These are phyloP conservation scores for Sporothrix curviconia DNA, from an alignment of 2,329 filamentous ascomycete genomes.

Conservation along the genomic window DNA sequence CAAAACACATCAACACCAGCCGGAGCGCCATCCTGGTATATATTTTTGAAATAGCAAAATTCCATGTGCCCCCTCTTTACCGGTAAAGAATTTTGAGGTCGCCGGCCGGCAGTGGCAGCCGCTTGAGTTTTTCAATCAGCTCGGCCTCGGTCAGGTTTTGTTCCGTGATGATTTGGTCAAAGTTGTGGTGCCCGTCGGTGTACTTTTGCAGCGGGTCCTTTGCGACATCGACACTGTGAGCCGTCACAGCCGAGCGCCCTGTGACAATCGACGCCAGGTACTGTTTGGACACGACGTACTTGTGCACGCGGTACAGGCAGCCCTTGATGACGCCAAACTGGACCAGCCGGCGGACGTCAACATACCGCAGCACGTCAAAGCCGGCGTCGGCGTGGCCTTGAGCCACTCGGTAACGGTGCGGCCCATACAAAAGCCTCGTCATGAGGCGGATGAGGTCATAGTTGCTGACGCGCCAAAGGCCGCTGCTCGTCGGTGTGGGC, in stretches of 20 bases:
- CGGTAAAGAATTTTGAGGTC: constrained; percentile 51
- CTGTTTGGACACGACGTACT: constrained; percentile 70
- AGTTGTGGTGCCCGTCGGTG: constrained; percentile 66
- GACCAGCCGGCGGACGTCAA: constrained; percentile 86
- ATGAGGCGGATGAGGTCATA: constrained; percentile 76
- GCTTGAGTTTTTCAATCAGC: constrained; percentile 62
- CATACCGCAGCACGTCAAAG: constrained; percentile 60
- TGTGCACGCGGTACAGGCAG: constrained; percentile 85
- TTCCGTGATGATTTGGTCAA: constrained; percentile 79
- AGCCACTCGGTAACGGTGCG: constrained; percentile 85
- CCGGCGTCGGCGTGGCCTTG: constrained; percentile 61
- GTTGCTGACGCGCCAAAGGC: constrained; percentile 39
- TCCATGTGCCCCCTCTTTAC: no score
- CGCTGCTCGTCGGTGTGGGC: no score
- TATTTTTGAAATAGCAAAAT: no score
- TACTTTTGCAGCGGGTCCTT: constrained; percentile 57
- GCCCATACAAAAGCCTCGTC: constrained; percentile 73
- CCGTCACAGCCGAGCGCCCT: constrained; percentile 38
- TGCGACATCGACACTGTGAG: constrained; percentile 17
- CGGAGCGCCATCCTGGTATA: constrained; percentile 5
- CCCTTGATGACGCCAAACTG: constrained; percentile 97
- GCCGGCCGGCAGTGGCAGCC: constrained; percentile 43
- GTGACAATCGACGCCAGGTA: constrained; percentile 51
- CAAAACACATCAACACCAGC: no score
- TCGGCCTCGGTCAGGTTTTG: constrained; percentile 62